phyloP scores from a whole-genome alignment of 2,329 filamentous ascomycete genomes.

The Diplodia scrobiculata region DNA sequence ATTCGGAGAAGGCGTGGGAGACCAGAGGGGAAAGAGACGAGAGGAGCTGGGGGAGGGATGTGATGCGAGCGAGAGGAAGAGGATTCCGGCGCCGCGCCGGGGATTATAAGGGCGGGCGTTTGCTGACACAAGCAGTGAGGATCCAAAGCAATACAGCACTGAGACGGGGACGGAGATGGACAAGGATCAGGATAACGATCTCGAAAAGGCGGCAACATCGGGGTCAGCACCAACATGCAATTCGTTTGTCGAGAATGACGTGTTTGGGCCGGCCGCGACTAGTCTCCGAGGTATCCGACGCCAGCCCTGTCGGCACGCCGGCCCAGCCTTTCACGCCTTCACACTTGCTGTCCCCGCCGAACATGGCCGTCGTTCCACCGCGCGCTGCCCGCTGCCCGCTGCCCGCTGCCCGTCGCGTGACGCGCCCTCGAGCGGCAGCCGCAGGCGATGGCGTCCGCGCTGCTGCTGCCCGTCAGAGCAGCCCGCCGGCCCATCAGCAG shows the following conservation, averaged over 20 bases:
- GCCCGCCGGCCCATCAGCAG: not conserved
- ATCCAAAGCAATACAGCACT: not conserved
- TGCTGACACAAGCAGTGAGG: not conserved
- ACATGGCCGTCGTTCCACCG: conserved; percentile 7
- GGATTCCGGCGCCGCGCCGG: not conserved
- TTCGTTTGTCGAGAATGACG: conserved; percentile 12
- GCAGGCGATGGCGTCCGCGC: not conserved
- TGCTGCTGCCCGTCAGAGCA: not conserved
- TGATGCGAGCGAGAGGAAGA: not conserved
- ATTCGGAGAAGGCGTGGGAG: not conserved
- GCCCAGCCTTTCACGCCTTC: not conserved
- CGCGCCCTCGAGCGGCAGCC: not conserved
- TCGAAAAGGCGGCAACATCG: not conserved
- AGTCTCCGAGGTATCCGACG: conserved; percentile 22
- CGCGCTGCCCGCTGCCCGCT: too few species aligned
- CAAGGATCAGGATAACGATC: not conserved
- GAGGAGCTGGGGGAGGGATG: not conserved
- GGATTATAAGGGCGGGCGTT: conserved; percentile 10
- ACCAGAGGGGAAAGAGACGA: not conserved
- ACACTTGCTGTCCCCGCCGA: not conserved
- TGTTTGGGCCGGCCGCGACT: conserved; percentile 1
- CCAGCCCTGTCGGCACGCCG: conserved; percentile 9
- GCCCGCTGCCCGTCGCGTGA: conserved; percentile 6
- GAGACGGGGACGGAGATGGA: not conserved
- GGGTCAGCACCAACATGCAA: conserved; percentile 14